Conservation (phyloP, 139 green algal genomes). For the Asterochloris sp. region DNA sequence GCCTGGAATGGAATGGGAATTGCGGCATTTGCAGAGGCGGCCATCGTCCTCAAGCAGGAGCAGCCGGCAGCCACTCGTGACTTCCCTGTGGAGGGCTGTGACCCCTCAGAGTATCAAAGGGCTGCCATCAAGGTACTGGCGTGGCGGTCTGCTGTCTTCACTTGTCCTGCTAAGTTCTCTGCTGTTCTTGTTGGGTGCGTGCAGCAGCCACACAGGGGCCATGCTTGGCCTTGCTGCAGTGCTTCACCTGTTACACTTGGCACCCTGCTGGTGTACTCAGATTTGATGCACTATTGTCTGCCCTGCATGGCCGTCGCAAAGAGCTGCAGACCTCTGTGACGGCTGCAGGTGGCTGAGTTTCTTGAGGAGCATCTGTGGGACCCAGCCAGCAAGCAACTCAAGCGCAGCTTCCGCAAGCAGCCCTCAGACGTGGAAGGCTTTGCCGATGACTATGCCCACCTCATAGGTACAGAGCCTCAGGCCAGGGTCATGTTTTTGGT, state of each 20-base stretch:
- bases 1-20: constrained; percentile 90
- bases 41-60: constrained; percentile 49
- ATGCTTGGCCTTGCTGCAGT: too few relatives aligned
- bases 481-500: too few relatives aligned
- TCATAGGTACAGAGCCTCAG: constrained; percentile 7
- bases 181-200: too few relatives aligned
- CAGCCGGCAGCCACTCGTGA: constrained; percentile 20
- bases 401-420: constrained; percentile 59
- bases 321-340: background rate
- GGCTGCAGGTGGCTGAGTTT: constrained; percentile 53
- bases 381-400: constrained; percentile 30
- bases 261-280: background rate
- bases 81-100: constrained; percentile 71
- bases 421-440: constrained; percentile 57
- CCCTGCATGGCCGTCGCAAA: background rate
- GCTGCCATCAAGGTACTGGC: constrained; percentile 34
- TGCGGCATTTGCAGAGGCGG: constrained; percentile 65
- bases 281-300: background rate
- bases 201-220: too few relatives aligned
- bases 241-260: too few relatives aligned
- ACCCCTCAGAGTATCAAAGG: constrained; percentile 54
- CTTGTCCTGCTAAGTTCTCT: too few relatives aligned
- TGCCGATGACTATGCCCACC: constrained; percentile 76
- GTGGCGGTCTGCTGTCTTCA: too few relatives aligned
- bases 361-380: constrained; percentile 72